Base-by-base conservation (phyloP, 2,329 filamentous ascomycete species). In the Mycogone perniciosa region DNA sequence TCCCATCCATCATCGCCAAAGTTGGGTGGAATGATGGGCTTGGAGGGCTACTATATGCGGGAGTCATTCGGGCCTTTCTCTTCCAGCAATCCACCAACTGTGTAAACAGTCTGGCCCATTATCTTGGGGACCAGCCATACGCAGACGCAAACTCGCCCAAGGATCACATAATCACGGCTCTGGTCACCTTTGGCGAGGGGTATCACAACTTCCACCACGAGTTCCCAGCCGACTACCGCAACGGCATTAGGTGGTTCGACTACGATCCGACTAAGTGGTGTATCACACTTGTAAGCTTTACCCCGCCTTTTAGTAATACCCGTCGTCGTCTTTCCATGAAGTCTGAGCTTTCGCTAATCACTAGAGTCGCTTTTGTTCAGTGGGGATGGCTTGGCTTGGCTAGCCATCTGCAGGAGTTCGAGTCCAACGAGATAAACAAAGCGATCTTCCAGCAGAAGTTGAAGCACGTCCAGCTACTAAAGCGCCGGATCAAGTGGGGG, bases 151-250 rank as follows among this genome's bases (percentile, higher is more conserved):
- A 90, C 78, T 88, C 84, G 54, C 87, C 87, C 56, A 82, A 87
- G 64, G 86, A 91, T 64, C 86, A 90, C 68, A 77, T 89, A 62
- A 80, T 91, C 68, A 90, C 87, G 37, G 86, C 87, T 35, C 71
- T 90, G 6, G 81, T 88, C 56, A 91, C 86, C 35, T 81, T 91
- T 11, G 87, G 87, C 45, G 87, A 88, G 70, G 87, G 87, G 41
- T 90, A 90, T 73, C 86, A 91, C 76, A 90, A 90, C 77, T 91
- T 90, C 78, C 87, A 91, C 72, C 87, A 91, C 76, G 87, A 90
- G 67, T 91, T 90, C 71, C 87, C 87, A 38, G 88, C 85, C 10
- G 87, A 90, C 68, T 91, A 90, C 79, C 85, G 87, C 64, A 91
- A 91, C 65, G 87, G 85, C 50, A 89, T 90, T 59, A 76, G 87